phyloP scores from a whole-genome alignment of 768 basidiomycete species.

The Panellus pusillus region DNA sequence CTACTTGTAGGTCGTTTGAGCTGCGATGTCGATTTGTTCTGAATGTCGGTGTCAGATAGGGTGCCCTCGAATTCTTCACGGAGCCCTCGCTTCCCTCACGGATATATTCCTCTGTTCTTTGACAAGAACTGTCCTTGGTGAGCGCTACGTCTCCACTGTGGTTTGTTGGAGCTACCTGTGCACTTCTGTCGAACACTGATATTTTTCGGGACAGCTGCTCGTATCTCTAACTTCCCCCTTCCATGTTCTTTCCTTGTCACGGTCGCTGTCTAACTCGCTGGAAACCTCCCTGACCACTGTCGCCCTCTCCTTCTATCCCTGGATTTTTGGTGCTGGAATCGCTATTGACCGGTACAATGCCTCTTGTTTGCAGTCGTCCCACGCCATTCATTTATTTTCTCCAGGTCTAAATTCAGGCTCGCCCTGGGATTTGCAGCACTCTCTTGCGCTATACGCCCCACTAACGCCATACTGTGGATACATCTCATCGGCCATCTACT shows the following conservation, averaged over 20 bases:
- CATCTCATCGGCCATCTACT: conserved; percentile 63
- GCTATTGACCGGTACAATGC: conserved; percentile 39
- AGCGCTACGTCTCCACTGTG: conserved; percentile 53
- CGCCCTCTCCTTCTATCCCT: conserved; percentile 79
- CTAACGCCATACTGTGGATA: conserved; percentile 84
- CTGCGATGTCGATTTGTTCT: background rate
- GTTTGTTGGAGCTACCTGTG: conserved; percentile 46
- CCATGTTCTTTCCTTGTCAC: conserved; percentile 77
- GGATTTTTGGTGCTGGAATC: conserved; percentile 45
- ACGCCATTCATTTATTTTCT: background rate
- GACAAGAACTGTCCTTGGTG: conserved; percentile 56
- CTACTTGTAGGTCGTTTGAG: conserved; percentile 60
- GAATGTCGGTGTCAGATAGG: conserved; percentile 48
- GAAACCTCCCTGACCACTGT: conserved; percentile 84
- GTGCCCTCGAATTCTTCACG: conserved; percentile 76
- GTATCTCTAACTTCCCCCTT: conserved; percentile 87
- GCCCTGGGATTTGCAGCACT: conserved; percentile 64
- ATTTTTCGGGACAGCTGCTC: conserved; percentile 51
- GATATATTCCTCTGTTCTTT: conserved; percentile 75
- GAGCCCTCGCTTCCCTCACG: conserved; percentile 72
- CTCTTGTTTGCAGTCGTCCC: background rate
- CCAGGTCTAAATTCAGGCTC: conserved; percentile 35
- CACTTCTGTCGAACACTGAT: background rate
- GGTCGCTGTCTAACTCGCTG: conserved; percentile 90
- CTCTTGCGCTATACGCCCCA: conserved; percentile 84